phyloP scores from a whole-genome alignment of 148 eudicot species.

The Gaultheria prostrata region DNA sequence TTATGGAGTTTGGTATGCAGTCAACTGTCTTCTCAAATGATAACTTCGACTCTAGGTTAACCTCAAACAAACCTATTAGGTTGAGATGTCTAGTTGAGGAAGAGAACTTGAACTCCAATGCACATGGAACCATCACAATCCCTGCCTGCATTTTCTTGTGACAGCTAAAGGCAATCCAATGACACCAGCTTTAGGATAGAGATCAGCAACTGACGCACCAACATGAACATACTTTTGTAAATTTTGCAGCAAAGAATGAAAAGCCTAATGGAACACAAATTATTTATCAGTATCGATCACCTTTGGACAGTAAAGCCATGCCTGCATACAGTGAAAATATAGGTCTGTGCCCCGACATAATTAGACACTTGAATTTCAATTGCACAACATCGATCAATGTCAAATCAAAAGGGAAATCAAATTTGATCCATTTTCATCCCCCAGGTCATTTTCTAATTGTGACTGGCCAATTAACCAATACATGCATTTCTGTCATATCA shows the following conservation, averaged over 20 bases:
- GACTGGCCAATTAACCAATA: neutral
- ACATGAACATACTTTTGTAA: constrained; percentile 81
- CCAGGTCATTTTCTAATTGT: neutral
- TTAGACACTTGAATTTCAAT: neutral
- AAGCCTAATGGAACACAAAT: constrained; percentile 52
- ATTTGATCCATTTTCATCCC: neutral
- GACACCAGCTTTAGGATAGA: constrained; percentile 95
- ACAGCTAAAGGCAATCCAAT: constrained; percentile 92
- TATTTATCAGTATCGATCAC: neutral
- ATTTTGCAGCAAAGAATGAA: constrained; percentile 82
- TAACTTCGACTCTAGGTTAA: constrained; percentile 84
- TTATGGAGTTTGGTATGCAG: constrained; percentile 58
- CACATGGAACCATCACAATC: neutral
- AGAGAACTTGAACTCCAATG: constrained; percentile 15
- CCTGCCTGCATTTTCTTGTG: constrained; percentile 77
- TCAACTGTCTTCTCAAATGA: constrained; percentile 84
- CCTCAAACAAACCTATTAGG: constrained; percentile 34
- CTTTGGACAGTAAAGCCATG: neutral
- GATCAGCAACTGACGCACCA: constrained; percentile 86
- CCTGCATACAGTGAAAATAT: neutral
- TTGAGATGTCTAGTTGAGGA: neutral
- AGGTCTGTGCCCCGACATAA: neutral
- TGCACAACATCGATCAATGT: neutral
- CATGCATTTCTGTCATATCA: constrained; percentile 3
- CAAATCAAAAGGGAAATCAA: neutral